Conservation (phyloP, 2,329 filamentous ascomycete species). For the Ascochyta viciae-villosae region DNA sequence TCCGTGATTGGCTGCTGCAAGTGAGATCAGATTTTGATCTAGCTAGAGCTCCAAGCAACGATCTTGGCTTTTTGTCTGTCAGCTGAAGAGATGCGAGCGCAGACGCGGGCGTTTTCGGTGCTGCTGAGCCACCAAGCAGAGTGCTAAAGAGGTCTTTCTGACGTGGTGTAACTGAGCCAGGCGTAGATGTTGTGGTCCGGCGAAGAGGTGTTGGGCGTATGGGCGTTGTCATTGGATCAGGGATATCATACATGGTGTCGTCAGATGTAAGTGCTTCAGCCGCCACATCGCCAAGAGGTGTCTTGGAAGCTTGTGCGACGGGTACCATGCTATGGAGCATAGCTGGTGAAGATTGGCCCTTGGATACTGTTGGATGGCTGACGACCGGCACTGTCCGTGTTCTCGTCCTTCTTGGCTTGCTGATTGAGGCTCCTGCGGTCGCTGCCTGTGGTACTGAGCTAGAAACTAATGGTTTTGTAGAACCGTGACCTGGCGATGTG, state of each 20-base stretch:
- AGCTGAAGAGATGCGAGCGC: constrained; percentile 42
- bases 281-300: background rate
- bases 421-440: constrained; percentile 15
- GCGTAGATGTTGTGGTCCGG: constrained; percentile 13
- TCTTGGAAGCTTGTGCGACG: constrained; percentile 17
- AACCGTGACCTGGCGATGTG: constrained; percentile 24
- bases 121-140: constrained; percentile 38
- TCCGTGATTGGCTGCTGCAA: constrained; percentile 31
- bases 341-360: constrained; percentile 45
- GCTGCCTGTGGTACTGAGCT: background rate
- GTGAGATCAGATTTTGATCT: constrained; percentile 46
- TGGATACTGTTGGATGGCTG: constrained; percentile 21
- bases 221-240: constrained; percentile 31
- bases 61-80: constrained; percentile 33
- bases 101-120: constrained; percentile 39
- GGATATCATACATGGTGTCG: constrained; percentile 49
- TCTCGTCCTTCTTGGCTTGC: constrained; percentile 39
- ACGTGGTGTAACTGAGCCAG: constrained; percentile 46
- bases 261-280: constrained; percentile 25
- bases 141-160: constrained; percentile 46
- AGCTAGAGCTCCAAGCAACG: constrained; percentile 29
- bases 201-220: constrained; percentile 27
- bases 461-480: background rate
- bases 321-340: constrained; percentile 43
- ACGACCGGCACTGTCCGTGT: constrained; percentile 6